phyloP scores from a whole-genome alignment of 208 protist genomes.

The Wallacemonas rigidus region DNA sequence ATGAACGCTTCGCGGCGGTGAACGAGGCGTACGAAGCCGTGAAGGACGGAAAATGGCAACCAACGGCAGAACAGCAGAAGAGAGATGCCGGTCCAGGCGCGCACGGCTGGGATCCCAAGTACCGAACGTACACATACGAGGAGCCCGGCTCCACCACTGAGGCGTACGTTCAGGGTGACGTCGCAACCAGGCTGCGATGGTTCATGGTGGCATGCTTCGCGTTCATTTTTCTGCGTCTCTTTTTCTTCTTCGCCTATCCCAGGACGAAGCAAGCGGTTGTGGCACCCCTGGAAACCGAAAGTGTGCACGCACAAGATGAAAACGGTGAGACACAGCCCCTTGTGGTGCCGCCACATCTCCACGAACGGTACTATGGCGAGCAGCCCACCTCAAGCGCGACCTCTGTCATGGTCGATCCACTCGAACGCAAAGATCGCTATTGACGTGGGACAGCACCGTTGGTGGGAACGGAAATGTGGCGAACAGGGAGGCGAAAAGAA shows the following conservation, averaged over 20 bases:
- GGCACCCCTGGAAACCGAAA: background rate
- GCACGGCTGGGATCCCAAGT: constrained; percentile 50
- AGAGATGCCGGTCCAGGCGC: background rate
- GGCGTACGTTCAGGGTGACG: constrained; percentile 64
- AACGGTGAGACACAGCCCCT: background rate
- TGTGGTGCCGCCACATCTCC: background rate
- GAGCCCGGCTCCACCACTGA: constrained; percentile 77
- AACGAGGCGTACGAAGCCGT: constrained; percentile 82
- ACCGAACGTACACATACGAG: constrained; percentile 82
- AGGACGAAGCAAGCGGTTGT: background rate
- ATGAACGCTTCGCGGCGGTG: constrained; percentile 71
- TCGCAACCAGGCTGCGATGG: constrained; percentile 48
- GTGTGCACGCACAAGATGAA: background rate
- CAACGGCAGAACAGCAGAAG: constrained; percentile 18
- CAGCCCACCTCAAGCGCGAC: background rate
- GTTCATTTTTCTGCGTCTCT: constrained; percentile 64
- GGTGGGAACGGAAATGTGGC: no score
- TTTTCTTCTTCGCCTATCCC: constrained; percentile 43
- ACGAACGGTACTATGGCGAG: constrained; percentile 1
- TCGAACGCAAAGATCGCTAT: constrained; percentile 1
- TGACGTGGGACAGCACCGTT: background rate
- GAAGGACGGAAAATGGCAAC: constrained; percentile 59
- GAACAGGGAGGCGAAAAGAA: no score
- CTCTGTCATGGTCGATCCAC: background rate
- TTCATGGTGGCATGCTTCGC: constrained; percentile 56